Evolutionary conservation across 768 basidiomycete species (phyloP), one percentile per base, ranked within the genome.

Genomic region (Leccinum fibrillosum): DNA sequence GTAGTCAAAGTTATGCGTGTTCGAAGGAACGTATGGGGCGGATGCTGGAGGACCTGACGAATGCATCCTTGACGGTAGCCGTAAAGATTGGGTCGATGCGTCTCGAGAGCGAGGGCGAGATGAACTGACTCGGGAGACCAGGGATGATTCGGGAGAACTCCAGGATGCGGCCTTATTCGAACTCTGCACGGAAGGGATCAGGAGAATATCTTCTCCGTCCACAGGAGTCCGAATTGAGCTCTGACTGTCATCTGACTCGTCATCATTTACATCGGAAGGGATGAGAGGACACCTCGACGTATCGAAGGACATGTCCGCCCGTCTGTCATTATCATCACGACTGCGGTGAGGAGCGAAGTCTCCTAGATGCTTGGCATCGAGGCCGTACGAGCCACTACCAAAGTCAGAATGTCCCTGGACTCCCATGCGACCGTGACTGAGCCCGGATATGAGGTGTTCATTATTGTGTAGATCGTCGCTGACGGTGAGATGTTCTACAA

Each of bases 161-260:
- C 12, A 25, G 10, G 44, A n/a, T 30, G 21, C 30, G 8, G 32
- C 15, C 32, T 39, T 53, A 17, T 34, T 25, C 4, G 48, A 42
- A 19, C 23, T 37, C 23, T 47, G 54, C 23, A 7, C 45, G 10
- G 61, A 57, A 5, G 48, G 39, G 3, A 53, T 17, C 39, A 63
- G 21, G 8, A 65, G 56, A 30, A 69, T 30, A 15, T 49, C 49
- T 25, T 67, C 69, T 28, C 60, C 61, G 21, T 72, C 67, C 37
- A 65, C 64, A 37, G 69, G 72, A 25, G 67, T 74, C 23, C 60
- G 69, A 42, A 64, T 58, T 37, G 64, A 71, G 7, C 39, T 28
- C 35, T 58, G 72, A 26, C 63, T 63, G 21, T 68, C 69, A 52
- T 69, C 71, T 12, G 71, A 74, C 34, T 64, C 71, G 19, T 71